Conservation (phyloP, 2,329 filamentous ascomycete genomes). For the Aquanectria penicillioides region DNA sequence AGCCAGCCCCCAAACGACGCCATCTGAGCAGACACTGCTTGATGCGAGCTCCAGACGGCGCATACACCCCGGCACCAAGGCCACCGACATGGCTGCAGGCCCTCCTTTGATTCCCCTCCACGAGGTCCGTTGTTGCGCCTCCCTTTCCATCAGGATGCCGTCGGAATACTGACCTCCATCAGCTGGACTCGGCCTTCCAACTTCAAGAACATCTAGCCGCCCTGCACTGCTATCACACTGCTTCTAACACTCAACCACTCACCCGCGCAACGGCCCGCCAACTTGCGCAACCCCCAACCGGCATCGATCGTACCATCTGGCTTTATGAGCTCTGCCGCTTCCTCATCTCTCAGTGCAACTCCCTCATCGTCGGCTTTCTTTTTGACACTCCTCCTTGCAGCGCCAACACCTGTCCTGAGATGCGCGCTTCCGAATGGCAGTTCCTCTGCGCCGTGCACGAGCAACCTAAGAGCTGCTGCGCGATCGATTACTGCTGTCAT, state of each 20-base stretch:
- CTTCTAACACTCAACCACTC: slow-evolving; percentile 74
- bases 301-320: slow-evolving; percentile 90
- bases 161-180: slow-evolving; percentile 32
- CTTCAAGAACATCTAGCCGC: slow-evolving; percentile 97
- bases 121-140: slow-evolving; percentile 67
- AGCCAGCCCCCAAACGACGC: slow-evolving; percentile 66
- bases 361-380: slow-evolving; percentile 90
- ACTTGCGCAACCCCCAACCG: slow-evolving; percentile 82
- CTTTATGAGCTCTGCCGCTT: slow-evolving; percentile 98
- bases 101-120: slow-evolving; percentile 87
- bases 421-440: slow-evolving; percentile 99
- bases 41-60: slow-evolving; percentile 82
- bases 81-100: slow-evolving; percentile 91
- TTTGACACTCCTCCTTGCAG: slow-evolving; percentile 92
- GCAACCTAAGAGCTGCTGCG: slow-evolving; percentile 94
- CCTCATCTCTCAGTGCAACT: slow-evolving; percentile 93
- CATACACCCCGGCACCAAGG: slow-evolving; percentile 91
- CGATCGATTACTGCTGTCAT: slow-evolving; percentile 99
- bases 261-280: slow-evolving; percentile 78
- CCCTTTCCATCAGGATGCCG: background rate
- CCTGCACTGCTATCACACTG: slow-evolving; percentile 84
- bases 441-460: slow-evolving; percentile 98
- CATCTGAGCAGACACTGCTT: slow-evolving; percentile 70
- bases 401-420: slow-evolving; percentile 89
- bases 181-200: slow-evolving; percentile 98